Base-by-base conservation (phyloP, 1,284 basidiomycete species). In the Apiotrichum akiyoshidainum region DNA sequence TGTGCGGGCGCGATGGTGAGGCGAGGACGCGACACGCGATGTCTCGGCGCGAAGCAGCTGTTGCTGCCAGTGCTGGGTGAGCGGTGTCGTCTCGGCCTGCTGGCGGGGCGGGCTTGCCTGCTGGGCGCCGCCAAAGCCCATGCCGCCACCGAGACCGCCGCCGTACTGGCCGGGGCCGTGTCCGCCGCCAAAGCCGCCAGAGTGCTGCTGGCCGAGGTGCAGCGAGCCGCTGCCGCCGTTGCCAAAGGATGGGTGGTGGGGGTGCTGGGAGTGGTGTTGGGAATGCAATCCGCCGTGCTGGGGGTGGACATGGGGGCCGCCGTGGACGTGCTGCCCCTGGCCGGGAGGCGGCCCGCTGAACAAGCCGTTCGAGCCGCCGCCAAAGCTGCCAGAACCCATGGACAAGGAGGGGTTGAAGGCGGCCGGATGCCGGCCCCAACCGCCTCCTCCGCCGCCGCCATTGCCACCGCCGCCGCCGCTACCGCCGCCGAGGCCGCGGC, bases 1-100 rank as follows among this genome's bases (percentile, higher is more conserved):
- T 21, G 82, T 81, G 26, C 83, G 72, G 16, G 83, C 83, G 31
- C 83, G 81, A 65, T 83, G 82, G 65, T 84, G 83, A 0, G 83
- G 81, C 16, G 81, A 77, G 10, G 77, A 76, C 2, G 81, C 78
- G 49, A 79, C 72, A 45, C 83, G 74, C n/a, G 81, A 82, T 40
- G 80, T 76, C 64, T 78, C 72, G 17, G 72, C 73, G 35, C 67
- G 60, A 49, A 74, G 22, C 31, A 80, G 55, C 65, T 80, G 78
- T 61, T 79, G 75, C 61, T 79, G 77, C 78, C 78, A 80, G 49
- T 71, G 67, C 21, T 65, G 57, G 13, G 75, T 74, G 58, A 75
- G 61, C 5, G 73, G 74, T 5, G 59, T 55, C 10, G 63, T 61
- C 56, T 76, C 73, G 26, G 59, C 55, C 40, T 61, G 59, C 21